phyloP scores from a whole-genome alignment of 306 rosid genomes.

The Acacia acuminata region DNA sequence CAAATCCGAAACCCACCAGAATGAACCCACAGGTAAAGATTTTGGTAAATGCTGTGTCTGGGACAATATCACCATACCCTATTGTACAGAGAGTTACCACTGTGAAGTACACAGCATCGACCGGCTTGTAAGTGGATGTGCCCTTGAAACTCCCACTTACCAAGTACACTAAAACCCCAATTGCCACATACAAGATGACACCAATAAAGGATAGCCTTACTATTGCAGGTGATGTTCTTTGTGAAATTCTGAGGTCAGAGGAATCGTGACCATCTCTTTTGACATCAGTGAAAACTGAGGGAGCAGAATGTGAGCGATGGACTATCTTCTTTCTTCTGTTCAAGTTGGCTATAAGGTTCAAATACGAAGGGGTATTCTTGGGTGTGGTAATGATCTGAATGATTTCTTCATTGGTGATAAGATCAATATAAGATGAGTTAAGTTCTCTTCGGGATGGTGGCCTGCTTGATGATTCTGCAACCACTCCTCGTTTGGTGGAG shows the following conservation, averaged over 20 bases:
- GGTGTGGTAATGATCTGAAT: constrained; percentile 40
- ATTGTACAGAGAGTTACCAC: constrained; percentile 72
- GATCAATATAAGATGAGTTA: constrained; percentile 34
- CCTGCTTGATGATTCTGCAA: constrained; percentile 27
- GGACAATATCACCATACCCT: constrained; percentile 84
- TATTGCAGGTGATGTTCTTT: constrained; percentile 30
- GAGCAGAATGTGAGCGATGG: constrained; percentile 62
- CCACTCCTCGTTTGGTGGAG: constrained; percentile 16
- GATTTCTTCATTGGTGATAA: constrained; percentile 39
- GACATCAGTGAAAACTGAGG: constrained; percentile 43
- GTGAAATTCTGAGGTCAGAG: constrained; percentile 28
- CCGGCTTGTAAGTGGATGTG: constrained; percentile 35
- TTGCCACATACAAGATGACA: constrained; percentile 42
- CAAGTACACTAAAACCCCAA: constrained; percentile 50
- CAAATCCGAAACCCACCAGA: constrained; percentile 63
- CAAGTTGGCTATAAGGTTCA: constrained; percentile 51
- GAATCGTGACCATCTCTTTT: constrained; percentile 25
- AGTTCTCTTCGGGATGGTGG: constrained; percentile 34
- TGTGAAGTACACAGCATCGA: constrained; percentile 70
- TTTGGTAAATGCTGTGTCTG: constrained; percentile 57
- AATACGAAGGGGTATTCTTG: constrained; percentile 33
- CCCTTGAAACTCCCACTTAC: constrained; percentile 50
- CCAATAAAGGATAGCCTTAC: constrained; percentile 48
- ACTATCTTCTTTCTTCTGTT: constrained; percentile 36
- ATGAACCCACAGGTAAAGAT: constrained; percentile 62